These are phyloP conservation scores for Neopestalotiopsis rosae DNA, from an alignment of 2,329 filamentous ascomycete genomes.

Conservation along the genomic window DNA sequence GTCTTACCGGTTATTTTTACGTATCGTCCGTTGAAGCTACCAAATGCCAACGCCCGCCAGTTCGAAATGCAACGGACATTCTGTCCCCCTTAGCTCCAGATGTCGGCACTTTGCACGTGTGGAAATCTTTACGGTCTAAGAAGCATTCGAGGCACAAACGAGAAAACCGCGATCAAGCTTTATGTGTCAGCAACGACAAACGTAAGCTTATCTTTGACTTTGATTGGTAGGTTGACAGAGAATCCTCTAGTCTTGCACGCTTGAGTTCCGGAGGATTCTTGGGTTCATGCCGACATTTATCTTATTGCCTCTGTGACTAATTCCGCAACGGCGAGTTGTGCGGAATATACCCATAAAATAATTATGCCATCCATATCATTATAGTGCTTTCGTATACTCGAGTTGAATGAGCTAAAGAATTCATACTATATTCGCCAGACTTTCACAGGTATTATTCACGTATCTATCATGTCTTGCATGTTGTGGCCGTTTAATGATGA, in stretches of 20 bases:
- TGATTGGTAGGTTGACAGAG: neutral
- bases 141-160: neutral
- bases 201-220: neutral
- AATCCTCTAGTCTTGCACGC: neutral
- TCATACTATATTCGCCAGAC: too few relatives aligned
- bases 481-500: too few relatives aligned
- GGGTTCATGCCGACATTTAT: neutral
- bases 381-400: neutral
- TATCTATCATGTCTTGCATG: too few relatives aligned
- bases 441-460: too few relatives aligned
- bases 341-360: neutral
- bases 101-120: neutral
- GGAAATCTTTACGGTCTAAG: neutral
- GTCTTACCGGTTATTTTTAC: neutral
- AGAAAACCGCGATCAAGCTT: neutral
- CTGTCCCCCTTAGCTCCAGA: neutral
- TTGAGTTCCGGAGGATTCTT: neutral
- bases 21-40: conserved; percentile 1
- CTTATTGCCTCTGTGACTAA: neutral
- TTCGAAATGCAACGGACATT: neutral
- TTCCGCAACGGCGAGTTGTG: neutral
- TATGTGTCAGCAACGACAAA: neutral
- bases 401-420: neutral
- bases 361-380: neutral
- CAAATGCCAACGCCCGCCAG: neutral